Conservation (phyloP, 1,284 basidiomycete species). For the Ceratobasidium sp. region DNA sequence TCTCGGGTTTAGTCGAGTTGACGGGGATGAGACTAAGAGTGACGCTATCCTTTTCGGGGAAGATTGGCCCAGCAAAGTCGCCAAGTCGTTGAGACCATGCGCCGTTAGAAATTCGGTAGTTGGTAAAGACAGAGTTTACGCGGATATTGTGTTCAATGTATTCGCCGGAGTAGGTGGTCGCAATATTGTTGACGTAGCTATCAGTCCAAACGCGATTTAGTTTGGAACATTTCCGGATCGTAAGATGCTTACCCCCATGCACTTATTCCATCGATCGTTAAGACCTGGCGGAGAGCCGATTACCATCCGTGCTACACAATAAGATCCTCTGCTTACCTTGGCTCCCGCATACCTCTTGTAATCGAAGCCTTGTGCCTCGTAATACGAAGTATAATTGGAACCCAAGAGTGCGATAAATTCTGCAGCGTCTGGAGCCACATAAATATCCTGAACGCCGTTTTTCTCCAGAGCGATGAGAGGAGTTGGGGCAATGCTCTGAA, state of each 20-base stretch:
- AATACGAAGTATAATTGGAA: slow-evolving; percentile 58
- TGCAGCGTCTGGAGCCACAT: slow-evolving; percentile 63
- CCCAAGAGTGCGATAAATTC: slow-evolving; percentile 60
- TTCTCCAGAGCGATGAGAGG: slow-evolving; percentile 64
- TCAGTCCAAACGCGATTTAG: slow-evolving; percentile 1
- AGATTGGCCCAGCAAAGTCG: slow-evolving; percentile 63
- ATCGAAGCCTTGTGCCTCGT: slow-evolving; percentile 45
- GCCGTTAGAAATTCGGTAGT: slow-evolving; percentile 38
- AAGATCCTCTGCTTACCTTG: slow-evolving; percentile 15
- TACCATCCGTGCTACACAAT: neutral
- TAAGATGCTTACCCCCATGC: slow-evolving; percentile 29
- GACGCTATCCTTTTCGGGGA: slow-evolving; percentile 58
- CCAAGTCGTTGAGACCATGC: slow-evolving; percentile 60
- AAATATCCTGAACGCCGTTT: slow-evolving; percentile 61
- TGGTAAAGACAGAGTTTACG: slow-evolving; percentile 41
- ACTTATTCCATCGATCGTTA: slow-evolving; percentile 11
- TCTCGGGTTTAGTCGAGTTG: slow-evolving; percentile 56
- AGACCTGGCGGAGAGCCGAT: neutral
- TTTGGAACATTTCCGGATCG: no score
- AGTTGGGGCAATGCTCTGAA: slow-evolving; percentile 60
- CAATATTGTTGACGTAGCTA: slow-evolving; percentile 41
- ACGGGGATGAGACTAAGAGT: slow-evolving; percentile 58
- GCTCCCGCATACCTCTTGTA: slow-evolving; percentile 37
- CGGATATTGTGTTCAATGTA: slow-evolving; percentile 43
- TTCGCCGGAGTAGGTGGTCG: slow-evolving; percentile 39